Base-by-base conservation (phyloP, 495 filamentous ascomycete species). In the Penicillium samsonianum region DNA sequence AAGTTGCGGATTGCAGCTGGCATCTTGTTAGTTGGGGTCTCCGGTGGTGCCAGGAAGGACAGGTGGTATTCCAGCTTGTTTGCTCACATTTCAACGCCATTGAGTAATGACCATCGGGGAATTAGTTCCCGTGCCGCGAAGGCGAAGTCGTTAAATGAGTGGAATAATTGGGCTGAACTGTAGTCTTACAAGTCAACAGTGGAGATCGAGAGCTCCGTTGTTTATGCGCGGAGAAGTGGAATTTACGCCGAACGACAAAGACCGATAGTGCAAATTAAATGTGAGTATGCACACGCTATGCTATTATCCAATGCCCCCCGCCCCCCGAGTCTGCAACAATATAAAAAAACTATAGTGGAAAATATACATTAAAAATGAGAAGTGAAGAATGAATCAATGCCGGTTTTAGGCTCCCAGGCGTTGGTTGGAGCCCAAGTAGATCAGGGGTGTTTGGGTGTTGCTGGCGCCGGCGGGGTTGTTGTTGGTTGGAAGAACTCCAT, bases 401-500 rank as follows among this genome's bases (percentile, higher is more conserved):
- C 31, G 14, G 23, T 19, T 50, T 73, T 54, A 88, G 11, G 85
- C 78, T 1, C 88, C 88, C 52, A 90, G 72, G 55, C 88, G 77
- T 66, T 92, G 88, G n/a, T 73, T 74, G 11, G 77, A 73, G 10
- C 83, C 87, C 42, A 85, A 67, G 59, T 84, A 82, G 46, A 77
- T 81, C 74, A 88, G 72, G 1, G 83, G 78, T n/a, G 81, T 76
- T 48, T 71, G 69, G 38, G 49, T 64, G 26, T 41, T 69, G 66
- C 46, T 80, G 80, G n/a, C 61, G 67, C 23, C 56, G 22, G 62
- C 60, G 5, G 67, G 42, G 20, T 67, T 77, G 28, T 67, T 78
- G 28, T 76, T 78, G 0, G 84, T 84, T 2, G 92, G 92, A 20
- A 97, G 75, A 17, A 97, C 90, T 1, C 92, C 92, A 66, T 93